These are phyloP conservation scores for Mycena kentingensis DNA, from an alignment of 768 basidiomycete species.

Conservation along the genomic window DNA sequence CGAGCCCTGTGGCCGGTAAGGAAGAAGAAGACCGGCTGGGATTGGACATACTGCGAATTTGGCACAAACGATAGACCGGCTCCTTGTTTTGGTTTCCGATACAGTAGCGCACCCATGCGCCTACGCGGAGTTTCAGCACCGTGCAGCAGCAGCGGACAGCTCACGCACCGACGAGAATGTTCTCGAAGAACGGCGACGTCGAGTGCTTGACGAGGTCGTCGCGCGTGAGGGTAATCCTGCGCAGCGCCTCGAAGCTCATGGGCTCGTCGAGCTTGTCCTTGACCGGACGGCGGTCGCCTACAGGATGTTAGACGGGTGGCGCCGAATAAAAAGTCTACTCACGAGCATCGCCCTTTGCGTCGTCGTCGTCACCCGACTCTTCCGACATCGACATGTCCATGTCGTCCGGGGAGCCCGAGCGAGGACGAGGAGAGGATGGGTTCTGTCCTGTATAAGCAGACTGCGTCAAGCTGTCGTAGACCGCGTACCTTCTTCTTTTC, in stretches of 20 bases:
- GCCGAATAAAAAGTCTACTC: no score
- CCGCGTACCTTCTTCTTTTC: constrained; percentile 79
- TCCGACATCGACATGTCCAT: constrained; percentile 86
- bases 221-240: constrained; percentile 64
- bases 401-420: constrained; percentile 47
- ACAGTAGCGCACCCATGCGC: constrained; percentile 83
- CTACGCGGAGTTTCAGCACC: constrained; percentile 39
- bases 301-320: no score
- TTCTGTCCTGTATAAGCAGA: no score
- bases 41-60: constrained; percentile 66
- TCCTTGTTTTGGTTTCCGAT: constrained; percentile 63
- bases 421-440: constrained; percentile 6
- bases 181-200: constrained; percentile 79
- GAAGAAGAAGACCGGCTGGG: neutral
- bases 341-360: constrained; percentile 56
- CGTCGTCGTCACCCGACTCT: constrained; percentile 81
- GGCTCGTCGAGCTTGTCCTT: constrained; percentile 39
- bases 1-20: constrained; percentile 13
- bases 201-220: constrained; percentile 71
- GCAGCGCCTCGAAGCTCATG: constrained; percentile 58
- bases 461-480: no score
- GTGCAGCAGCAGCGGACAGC: neutral
- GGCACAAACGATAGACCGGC: constrained; percentile 80
- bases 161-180: constrained; percentile 56
- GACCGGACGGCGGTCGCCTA: neutral